Conservation (phyloP, 768 basidiomycete genomes). For the Russula sp. region DNA sequence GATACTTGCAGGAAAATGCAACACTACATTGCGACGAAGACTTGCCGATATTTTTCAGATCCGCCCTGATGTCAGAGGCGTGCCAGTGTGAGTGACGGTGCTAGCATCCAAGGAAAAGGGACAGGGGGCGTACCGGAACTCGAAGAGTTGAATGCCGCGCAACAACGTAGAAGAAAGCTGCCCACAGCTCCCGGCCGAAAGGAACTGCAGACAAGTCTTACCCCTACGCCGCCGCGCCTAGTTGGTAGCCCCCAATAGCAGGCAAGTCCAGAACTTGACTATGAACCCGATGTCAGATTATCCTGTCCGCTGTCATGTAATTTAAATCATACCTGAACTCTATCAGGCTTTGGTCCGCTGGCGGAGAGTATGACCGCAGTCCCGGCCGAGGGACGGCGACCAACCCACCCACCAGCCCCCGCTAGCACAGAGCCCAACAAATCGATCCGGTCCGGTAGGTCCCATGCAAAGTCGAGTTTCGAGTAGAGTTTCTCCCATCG, state of each 20-base stretch:
- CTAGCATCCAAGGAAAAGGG: not conserved
- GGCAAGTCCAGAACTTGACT: not conserved
- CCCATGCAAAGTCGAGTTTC: not conserved
- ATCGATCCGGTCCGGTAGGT: not conserved
- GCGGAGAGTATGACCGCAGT: conserved; percentile 4
- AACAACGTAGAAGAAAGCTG: conserved; percentile 8
- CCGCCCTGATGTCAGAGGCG: not conserved
- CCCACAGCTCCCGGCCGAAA: conserved; percentile 19
- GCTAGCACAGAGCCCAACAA: not conserved
- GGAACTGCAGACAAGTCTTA: conserved; percentile 8
- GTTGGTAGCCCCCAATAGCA: not conserved
- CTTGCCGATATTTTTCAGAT: not conserved
- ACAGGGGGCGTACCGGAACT: not conserved
- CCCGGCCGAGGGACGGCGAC: conserved; percentile 20
- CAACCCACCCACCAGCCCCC: conserved; percentile 5
- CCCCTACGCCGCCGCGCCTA: conserved; percentile 3
- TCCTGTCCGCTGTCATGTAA: not conserved
- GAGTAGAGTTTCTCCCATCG: not conserved
- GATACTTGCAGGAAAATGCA: conserved; percentile 3
- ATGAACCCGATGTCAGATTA: not conserved
- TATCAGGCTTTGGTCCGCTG: not conserved
- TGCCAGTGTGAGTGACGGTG: not conserved
- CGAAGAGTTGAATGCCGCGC: not conserved
- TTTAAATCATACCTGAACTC: conserved; percentile 7
- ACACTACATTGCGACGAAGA: not conserved